phyloP scores from a whole-genome alignment of 352 stramenopile species.

The Chrysophaeum taylorii region DNA sequence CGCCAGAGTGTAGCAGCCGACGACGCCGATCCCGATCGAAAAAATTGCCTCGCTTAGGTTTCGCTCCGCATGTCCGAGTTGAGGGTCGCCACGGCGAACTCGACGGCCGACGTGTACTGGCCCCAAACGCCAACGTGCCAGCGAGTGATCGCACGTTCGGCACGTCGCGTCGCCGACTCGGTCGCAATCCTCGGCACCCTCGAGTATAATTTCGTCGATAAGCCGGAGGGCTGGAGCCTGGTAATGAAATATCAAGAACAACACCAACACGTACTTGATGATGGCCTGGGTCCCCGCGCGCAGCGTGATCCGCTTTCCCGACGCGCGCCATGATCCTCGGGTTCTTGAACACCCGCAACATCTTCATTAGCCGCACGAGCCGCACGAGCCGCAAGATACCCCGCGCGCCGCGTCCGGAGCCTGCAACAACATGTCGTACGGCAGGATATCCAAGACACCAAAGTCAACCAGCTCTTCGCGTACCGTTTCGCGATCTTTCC shows the following conservation, averaged over 20 bases:
- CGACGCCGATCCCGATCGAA: background rate
- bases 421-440: too few relatives aligned
- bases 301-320: background rate
- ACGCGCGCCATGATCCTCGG: background rate
- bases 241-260: background rate
- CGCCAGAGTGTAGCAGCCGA: background rate
- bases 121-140: background rate
- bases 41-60: background rate
- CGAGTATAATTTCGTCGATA: background rate
- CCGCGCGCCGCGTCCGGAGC: too few relatives aligned
- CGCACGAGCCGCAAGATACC: background rate
- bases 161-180: background rate
- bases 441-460: too few relatives aligned
- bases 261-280: background rate
- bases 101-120: background rate
- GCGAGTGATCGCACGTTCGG: background rate
- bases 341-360: background rate
- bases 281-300: background rate
- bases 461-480: too few relatives aligned
- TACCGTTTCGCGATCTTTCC: too few relatives aligned
- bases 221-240: background rate
- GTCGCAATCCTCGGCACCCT: too few relatives aligned
- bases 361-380: background rate
- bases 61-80: too few relatives aligned
- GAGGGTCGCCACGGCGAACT: too few relatives aligned